Evolutionary conservation across 352 stramenopile species (phyloP), one percentile per base, ranked within the genome.

Genomic region (Globisporangium spinosum): DNA sequence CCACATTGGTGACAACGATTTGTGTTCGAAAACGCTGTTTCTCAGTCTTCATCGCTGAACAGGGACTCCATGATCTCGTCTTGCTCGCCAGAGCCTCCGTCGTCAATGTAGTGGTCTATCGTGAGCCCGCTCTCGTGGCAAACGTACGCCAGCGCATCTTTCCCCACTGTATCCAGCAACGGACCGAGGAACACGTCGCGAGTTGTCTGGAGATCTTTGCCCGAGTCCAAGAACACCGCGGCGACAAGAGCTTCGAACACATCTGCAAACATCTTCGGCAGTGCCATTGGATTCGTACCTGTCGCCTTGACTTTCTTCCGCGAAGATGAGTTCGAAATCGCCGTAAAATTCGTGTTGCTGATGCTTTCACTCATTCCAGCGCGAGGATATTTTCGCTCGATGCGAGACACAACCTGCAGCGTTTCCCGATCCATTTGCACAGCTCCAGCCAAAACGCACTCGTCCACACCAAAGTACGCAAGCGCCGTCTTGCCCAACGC

Each of bases 191-290:
- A 97, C 9, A 97, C 83, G 57, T 94, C 84, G 20, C 85, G 83
- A 32, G 95, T 80, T 22, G 77, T 72, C 45, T 89, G 78, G 15
- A 97, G 72, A 66, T 93, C 80, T 15, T 77, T 77, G 6, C 76
- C 81, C 1, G 86, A 93, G 54, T 97, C 89, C 34, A 97, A 66
- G 72, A 95, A 97, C 38, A 97, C 88, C 0, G 87, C 89, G 1
- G 89, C 89, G 27, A 95, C 86, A 32, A 97, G 79, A 1, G 89
- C 86, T 82, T 97, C 89, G 71, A 95, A 95, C 13, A 94, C 82
- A 67, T 97, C 89, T 7, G 80, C 89, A 74, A 93, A 94, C 71
- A 94, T 85, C 69, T 97, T 97, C 13, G 89, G 89, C 29, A 95
- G 68, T 2, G 76, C 65, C 59, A 83, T 45, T n/a, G 72, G 59